Base-by-base conservation (phyloP, 768 basidiomycete genomes). In the Albatrellus ellisii region DNA sequence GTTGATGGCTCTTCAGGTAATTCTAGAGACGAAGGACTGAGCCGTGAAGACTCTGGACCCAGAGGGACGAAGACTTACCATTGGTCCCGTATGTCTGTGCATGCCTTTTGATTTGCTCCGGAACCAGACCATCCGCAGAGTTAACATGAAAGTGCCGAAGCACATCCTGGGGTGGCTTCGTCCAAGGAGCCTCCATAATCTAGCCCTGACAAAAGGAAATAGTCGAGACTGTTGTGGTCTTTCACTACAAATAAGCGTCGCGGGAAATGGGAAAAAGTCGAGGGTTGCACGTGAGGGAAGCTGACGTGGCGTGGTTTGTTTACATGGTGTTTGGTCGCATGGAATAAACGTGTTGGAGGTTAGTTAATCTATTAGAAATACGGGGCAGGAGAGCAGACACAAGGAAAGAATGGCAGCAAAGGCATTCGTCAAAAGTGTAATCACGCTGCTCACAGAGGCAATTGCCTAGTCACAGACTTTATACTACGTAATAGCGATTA, bases 1-100 rank as follows among this genome's bases (percentile, higher is more conserved):
- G 94, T 95, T 3, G 87, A 65, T 0, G 87, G 81, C 8, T 92
- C 88, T 55, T 95, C 90, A 9, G 94, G 92, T 6, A 99, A 70
- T 56, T 87, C 94, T 98, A 59, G 37, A 37, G 37, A 20, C 24
- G 34, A 47, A 24, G 21, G 37, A 20, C 24, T 33, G 46, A 24
- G 21, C 17, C 6, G 24, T 36, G 20, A 41, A 17, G 26, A 22
- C 22, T 15, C 4, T n/a, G 25, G 25, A 25, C 17, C 41, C 6
- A n/a, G 25, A 24, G 4, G 22, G 8, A 39, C 21, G 14, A 17
- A 27, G 20, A 43, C 70, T 45, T 40, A 83, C 87, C 85, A 57
- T 95, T 95, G 65, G 73, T 82, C 50, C 91, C 91, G 56, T 91
- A 90, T 21, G 83, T 55, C 49, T 79, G 70, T 42, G 77, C 75